phyloP scores from a whole-genome alignment of 2,329 filamentous ascomycete species.

The Xylaria sp. region DNA sequence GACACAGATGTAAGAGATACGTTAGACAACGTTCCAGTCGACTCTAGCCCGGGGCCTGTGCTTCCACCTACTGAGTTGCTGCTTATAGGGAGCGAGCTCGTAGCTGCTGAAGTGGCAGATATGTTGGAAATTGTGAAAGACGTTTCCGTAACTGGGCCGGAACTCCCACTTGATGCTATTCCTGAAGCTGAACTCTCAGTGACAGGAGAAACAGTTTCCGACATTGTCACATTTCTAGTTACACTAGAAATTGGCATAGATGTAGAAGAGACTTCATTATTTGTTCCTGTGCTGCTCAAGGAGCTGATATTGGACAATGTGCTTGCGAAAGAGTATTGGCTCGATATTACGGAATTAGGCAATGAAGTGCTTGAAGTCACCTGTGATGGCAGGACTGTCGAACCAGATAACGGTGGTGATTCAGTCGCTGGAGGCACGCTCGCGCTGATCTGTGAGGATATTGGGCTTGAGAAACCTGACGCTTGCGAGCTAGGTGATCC shows the following conservation, averaged over 20 bases:
- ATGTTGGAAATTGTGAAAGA: neutral
- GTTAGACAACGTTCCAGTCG: neutral
- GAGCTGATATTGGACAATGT: neutral
- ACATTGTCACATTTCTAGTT: neutral
- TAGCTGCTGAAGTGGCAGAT: neutral
- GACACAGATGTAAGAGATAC: neutral
- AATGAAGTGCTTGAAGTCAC: neutral
- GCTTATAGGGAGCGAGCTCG: neutral
- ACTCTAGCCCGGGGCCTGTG: neutral
- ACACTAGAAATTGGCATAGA: neutral
- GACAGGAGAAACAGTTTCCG: neutral
- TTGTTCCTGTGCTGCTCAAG: neutral
- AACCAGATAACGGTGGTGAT: constrained; percentile 2
- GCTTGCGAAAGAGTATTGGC: constrained; percentile 13
- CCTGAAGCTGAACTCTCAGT: neutral
- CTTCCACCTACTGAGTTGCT: neutral
- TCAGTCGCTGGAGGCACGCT: neutral
- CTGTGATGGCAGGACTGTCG: neutral
- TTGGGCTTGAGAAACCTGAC: constrained; percentile 1
- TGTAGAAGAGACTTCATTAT: neutral
- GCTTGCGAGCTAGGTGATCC: neutral
- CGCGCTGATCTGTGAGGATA: constrained; percentile 16
- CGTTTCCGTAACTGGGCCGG: neutral
- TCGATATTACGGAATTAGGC: constrained; percentile 13
- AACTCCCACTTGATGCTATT: neutral